These are phyloP conservation scores for Starmerella kuoi DNA, from an alignment of 805 yeast species.

Conservation along the genomic window DNA sequence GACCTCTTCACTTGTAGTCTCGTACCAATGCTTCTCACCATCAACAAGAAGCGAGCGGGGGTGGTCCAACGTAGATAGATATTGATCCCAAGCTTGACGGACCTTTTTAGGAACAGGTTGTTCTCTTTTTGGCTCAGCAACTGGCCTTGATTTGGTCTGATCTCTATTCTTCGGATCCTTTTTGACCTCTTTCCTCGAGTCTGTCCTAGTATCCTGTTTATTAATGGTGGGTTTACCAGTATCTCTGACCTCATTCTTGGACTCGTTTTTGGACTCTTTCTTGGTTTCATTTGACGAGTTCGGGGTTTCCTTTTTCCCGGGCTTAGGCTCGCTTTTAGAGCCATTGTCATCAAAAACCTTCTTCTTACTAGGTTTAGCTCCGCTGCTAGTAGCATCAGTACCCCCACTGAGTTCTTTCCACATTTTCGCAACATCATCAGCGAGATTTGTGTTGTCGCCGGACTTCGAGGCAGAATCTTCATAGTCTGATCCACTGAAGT, in stretches of 20 bases:
- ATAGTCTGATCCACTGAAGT: slow-evolving; percentile 27
- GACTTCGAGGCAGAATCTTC: slow-evolving; percentile 26
- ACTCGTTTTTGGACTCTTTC: slow-evolving; percentile 16
- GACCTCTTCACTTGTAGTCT: slow-evolving; percentile 32
- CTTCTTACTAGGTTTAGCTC: not conserved
- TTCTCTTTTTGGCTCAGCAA: not conserved
- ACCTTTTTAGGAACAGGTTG: slow-evolving; percentile 11
- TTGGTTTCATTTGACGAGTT: slow-evolving; percentile 6
- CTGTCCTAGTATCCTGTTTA: not conserved
- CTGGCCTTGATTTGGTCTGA: not conserved
- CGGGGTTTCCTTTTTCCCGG: slow-evolving; percentile 21
- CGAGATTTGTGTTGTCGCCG: slow-evolving; percentile 8
- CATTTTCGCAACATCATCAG: slow-evolving; percentile 22
- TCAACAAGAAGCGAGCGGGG: slow-evolving; percentile 35
- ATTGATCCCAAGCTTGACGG: slow-evolving; percentile 14
- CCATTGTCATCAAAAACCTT: not conserved
- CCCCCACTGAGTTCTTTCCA: slow-evolving; percentile 20
- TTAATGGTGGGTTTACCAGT: slow-evolving; percentile 4
- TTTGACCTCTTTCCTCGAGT: not conserved
- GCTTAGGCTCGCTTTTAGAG: slow-evolving; percentile 14
- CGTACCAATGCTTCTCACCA: slow-evolving; percentile 51
- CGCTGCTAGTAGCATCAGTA: not conserved
- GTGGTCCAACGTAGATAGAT: slow-evolving; percentile 7
- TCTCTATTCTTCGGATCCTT: not conserved
- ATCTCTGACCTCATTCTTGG: slow-evolving; percentile 5